Evolutionary conservation across 805 yeast genomes (phyloP), one percentile per base, ranked within the genome.

Genomic region (Suhomyces vadensis): DNA sequence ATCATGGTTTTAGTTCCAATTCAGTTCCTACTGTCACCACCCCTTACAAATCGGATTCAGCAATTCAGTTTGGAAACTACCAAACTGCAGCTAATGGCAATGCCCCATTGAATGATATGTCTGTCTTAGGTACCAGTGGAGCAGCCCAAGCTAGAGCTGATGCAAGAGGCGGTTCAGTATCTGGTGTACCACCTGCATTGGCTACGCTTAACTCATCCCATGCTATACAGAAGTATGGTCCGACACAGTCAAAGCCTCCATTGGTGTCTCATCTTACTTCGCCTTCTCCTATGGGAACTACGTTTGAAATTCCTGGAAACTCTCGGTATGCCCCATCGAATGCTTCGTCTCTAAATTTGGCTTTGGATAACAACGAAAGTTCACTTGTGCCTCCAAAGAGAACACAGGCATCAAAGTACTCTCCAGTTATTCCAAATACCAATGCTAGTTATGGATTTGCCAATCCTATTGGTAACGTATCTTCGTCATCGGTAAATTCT

Each of bases 311-410:
- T 5, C 23, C 27, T 16, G 23, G 39, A 10, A 25, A 23, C 38
- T 47, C 52, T 3, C 53, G 44, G 43, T 57, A 56, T 41, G 58
- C 58, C 2, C 58, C 59, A 6, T 50, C 57, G 9, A 55, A 54
- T 44, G 53, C 52, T 2, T 55, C 62, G 1, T 54, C 63, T 5
- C 60, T 45, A 52, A 50, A 50, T 35, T 46, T 53, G 31, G 36
- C 35, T 13, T 22, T 27, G 31, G 37, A 38, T n/a, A 24, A 14
- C 6, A 23, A 25, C n/a, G 35, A 24, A 19, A 36, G 36, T n/a
- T 22, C 44, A 3, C 36, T 25, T 8, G 42, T 42, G 10, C 49
- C 52, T 8, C 49, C 50, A 7, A 40, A 42, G 41, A 36, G 35
- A 5, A 24, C 31, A 16, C 11, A 33, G 6, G 27, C 31, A 13